Evolutionary conservation across 1,284 basidiomycete species (phyloP), one percentile per base, ranked within the genome.

Genomic region (Peniophora sp.): DNA sequence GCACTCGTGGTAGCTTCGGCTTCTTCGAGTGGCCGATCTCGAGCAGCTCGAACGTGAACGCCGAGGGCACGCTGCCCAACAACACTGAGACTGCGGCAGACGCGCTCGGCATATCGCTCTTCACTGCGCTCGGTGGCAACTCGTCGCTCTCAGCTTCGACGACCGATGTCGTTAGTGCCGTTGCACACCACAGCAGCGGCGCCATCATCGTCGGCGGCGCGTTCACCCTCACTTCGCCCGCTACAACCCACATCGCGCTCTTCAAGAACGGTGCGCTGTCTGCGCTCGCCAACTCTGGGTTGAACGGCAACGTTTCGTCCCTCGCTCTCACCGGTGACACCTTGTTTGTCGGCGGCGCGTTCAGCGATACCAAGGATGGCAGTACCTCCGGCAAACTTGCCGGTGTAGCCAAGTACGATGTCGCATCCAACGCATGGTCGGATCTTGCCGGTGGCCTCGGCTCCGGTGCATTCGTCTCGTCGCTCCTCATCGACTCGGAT

Each of bases 291-390:
- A 68, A 74, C 23, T 74, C 77, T 45, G 92, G 90, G 3, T 68
- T 95, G 47, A 83, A 94, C 62, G 89, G 86, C 5, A 68, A 77
- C 10, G 88, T 95, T 3, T 72, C 78, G n/a, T 78, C 88, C 1
- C 65, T 92, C 24, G 70, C 76, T 5, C 61, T 85, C 11, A 65
- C 76, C 44, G 85, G 75, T 36, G 75, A 81, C 58, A 74, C 69
- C 9, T 67, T 98, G 24, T 97, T 80, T 63, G 83, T 94, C 44
- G 95, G 92, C 32, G 95, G 95, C 1, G 73, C 82, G 2, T 99
- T 98, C 69, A 79, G 75, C 1, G 81, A 85, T 55, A 90, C 90
- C 0, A 68, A 71, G 3, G 67, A 75, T 6, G 67, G 73, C 32
- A 74, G 80, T 0, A 78, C 74, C 1, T 68, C 73, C 42, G 78